These are phyloP conservation scores for Pestalotiopsis sp. DNA, from an alignment of 2,329 filamentous ascomycete genomes.

Conservation along the genomic window DNA sequence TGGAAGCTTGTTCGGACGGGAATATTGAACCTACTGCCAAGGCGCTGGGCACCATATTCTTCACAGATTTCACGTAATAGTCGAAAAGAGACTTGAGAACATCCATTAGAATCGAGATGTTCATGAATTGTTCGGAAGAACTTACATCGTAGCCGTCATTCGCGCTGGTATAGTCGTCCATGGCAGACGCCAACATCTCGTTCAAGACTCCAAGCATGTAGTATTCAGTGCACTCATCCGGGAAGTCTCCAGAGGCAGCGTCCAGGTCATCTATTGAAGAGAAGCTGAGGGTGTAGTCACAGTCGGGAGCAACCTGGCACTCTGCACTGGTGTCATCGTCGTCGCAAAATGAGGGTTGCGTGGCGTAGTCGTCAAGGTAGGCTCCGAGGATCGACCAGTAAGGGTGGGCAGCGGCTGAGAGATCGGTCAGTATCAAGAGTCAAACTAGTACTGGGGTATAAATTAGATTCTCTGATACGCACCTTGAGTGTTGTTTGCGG, in stretches of 20 bases:
- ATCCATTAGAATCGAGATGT: neutral
- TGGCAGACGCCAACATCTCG: neutral
- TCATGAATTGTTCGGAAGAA: neutral
- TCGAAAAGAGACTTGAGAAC: neutral
- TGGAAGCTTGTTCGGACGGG: neutral
- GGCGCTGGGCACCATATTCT: neutral
- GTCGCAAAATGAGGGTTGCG: neutral
- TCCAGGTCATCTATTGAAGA: neutral
- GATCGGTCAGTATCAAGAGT: neutral
- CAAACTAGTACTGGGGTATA: too few species aligned
- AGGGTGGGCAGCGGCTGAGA: neutral
- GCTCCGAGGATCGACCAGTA: neutral
- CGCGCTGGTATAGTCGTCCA: neutral
- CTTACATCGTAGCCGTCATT: conserved; percentile 9
- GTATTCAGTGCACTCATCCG: neutral
- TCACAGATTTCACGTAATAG: conserved; percentile 4
- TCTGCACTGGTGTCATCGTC: neutral
- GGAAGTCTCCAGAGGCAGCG: neutral
- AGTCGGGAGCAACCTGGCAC: neutral
- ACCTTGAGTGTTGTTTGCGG: conserved; percentile 1
- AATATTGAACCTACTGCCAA: neutral
- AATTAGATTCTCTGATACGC: neutral
- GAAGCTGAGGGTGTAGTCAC: neutral
- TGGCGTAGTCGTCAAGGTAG: neutral
- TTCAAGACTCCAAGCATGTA: neutral